A percentile compares a stretch with the other conserved stretches of the same genome.
Evolutionary conservation across 2,329 filamentous ascomycete genomes (phyloP).

Genomic region (Aspergillus japonicus): DNA sequence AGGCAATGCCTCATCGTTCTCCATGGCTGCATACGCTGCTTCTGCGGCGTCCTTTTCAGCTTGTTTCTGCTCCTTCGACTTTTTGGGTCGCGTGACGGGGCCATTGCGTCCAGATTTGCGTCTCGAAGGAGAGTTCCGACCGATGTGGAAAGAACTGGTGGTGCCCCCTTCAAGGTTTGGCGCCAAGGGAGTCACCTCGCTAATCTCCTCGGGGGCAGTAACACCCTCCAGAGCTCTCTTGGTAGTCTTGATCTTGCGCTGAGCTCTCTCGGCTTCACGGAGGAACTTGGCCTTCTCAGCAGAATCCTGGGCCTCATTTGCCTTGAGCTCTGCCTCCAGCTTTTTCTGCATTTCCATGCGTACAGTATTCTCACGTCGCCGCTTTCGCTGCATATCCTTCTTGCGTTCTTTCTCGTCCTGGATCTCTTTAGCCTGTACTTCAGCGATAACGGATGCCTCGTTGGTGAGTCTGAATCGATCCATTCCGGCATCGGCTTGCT

Average conservation of each 20-base stretch:
- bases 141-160: constrained; percentile 78
- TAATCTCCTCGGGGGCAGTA: constrained; percentile 68
- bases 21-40: constrained; percentile 74
- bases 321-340: constrained; percentile 72
- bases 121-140: constrained; percentile 53
- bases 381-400: constrained; percentile 99
- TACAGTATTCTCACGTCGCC: constrained; percentile 89
- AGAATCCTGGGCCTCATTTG: constrained; percentile 76
- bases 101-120: constrained; percentile 56
- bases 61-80: constrained; percentile 75
- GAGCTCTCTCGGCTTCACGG: constrained; percentile 82
- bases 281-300: constrained; percentile 77
- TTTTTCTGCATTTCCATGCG: constrained; percentile 86
- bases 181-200: constrained; percentile 69
- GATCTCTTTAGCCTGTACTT: constrained; percentile 86
- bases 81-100: constrained; percentile 68
- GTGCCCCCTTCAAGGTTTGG: constrained; percentile 81
- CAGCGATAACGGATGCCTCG: constrained; percentile 75
- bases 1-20: constrained; percentile 44
- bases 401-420: constrained; percentile 97
- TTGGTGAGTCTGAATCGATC: constrained; percentile 73
- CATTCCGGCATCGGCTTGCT: constrained; percentile 69
- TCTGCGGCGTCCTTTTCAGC: constrained; percentile 75
- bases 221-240: constrained; percentile 84
- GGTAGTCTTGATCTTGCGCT: constrained; percentile 89